Percentiles rank a stretch among this genome's conserved stretches.
Evolutionary conservation across 1,284 basidiomycete species (phyloP).

Genomic region (Anthracocystis walkeri): DNA sequence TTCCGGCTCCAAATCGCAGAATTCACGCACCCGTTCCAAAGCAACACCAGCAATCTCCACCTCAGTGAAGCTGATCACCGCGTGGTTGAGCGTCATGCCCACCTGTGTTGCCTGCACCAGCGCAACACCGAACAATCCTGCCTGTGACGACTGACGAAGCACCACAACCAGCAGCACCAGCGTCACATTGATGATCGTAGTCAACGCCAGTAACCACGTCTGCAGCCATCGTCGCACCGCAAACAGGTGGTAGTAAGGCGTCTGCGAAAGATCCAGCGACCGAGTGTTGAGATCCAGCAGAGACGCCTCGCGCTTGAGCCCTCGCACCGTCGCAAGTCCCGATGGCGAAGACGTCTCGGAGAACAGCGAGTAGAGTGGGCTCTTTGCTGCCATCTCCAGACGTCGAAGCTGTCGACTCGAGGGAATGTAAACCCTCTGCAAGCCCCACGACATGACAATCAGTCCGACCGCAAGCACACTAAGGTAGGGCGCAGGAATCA

Average conservation of each 20-base stretch:
- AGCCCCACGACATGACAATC: constrained; percentile 12
- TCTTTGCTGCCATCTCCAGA: constrained; percentile 54
- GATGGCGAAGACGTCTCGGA: constrained; percentile 48
- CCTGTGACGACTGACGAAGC: constrained; percentile 40
- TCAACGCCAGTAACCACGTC: constrained; percentile 50
- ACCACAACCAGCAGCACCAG: constrained; percentile 54
- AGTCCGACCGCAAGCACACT: constrained; percentile 21
- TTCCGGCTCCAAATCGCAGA: constrained; percentile 56
- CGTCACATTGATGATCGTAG: constrained; percentile 44
- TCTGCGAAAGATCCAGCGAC: constrained; percentile 45
- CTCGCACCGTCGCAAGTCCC: constrained; percentile 55
- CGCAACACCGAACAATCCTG: constrained; percentile 66
- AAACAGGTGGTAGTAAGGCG: constrained; percentile 50
- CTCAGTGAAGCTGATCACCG: constrained; percentile 62
- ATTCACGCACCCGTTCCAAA: constrained; percentile 67
- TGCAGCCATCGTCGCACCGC: constrained; percentile 59
- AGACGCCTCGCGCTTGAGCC: constrained; percentile 34
- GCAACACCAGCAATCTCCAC: constrained; percentile 70
- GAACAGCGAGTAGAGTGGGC: constrained; percentile 54
- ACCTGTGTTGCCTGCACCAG: constrained; percentile 61
- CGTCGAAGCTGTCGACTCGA: constrained; percentile 53
- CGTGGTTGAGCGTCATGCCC: constrained; percentile 40
- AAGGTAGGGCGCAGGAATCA: constrained; percentile 53
- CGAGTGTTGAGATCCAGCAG: constrained; percentile 43
- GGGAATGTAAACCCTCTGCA: constrained; percentile 57